Base-by-base conservation (phyloP, 306 rosid species). In the Luffa aegyptiaca region DNA sequence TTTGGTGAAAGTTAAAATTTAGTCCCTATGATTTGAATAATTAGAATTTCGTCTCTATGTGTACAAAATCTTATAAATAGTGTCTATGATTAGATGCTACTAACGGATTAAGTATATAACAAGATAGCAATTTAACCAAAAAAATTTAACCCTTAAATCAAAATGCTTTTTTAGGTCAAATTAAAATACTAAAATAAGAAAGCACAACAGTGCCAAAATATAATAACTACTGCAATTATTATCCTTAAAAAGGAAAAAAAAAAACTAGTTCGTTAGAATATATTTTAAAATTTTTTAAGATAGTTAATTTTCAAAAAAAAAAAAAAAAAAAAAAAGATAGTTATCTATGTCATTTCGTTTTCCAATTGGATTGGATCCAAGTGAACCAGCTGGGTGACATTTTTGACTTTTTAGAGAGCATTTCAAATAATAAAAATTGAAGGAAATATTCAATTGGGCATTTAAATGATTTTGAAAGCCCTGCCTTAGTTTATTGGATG, bases 351-450 rank as follows among this genome's bases (percentile, higher is more conserved):
- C 73, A 65, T 65, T 65, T 65, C 31, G 5, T 65, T 65, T 68
- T 68, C 75, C 17, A 68, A 9, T 41, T 68, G 75, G 52, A 18
- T 66, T 66, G 14, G 75, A 41, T 68, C 52, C 75, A 72, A 48
- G 5, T 72, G 77, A 49, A 72, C 5, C 77, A 72, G 77, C 77
- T 72, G 77, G 77, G 59, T 21, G 77, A 72, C 44, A 72, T 72
- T 72, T 72, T 31, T 72, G 42, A 72, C 77, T 72, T 72, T 45
- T 20, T 6, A 62, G 41, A 11, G 41, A 31, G 9, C 42, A 62
- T 62, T 33, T 42, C 17, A 31, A 62, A 62, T 62, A 33, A 5
- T 33, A 11, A 62, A 61, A 26, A 9, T 31, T 61, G 2, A 17
- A 8, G 36, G 37, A 18, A 18, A 20, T 70, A 70, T 41, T 39